These are phyloP conservation scores for Pseudoscleropodium purum DNA, from an alignment of 225 moss, liverwort and hornwort genomes.

Conservation along the genomic window DNA sequence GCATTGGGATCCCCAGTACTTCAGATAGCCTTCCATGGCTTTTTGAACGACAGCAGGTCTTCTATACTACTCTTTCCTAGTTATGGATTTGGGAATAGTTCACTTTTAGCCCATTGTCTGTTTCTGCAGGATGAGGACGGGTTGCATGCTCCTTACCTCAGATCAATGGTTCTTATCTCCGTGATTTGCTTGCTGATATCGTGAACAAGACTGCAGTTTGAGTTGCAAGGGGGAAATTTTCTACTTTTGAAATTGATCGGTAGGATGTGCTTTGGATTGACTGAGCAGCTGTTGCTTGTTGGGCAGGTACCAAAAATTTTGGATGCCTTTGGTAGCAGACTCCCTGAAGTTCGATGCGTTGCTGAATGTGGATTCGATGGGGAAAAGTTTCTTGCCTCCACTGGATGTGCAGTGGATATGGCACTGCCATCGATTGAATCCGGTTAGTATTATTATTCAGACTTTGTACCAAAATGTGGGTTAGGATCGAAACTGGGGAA, in stretches of 20 bases:
- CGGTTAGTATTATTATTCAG: conserved; percentile 17
- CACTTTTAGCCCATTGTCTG: neutral
- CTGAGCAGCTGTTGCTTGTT: neutral
- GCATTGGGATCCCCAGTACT: neutral
- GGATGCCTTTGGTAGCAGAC: conserved; percentile 70
- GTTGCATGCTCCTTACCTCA: neutral
- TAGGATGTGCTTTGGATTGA: neutral
- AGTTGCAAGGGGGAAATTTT: neutral
- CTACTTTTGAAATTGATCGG: neutral
- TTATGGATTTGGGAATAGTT: neutral
- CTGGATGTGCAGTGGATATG: conserved; percentile 81
- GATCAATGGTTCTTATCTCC: neutral
- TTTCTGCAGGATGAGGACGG: neutral
- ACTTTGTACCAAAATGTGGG: neutral
- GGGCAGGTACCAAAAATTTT: conserved; percentile 47
- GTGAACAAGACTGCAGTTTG: neutral
- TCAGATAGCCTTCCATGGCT: neutral
- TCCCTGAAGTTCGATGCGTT: conserved; percentile 15
- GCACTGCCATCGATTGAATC: conserved; percentile 78
- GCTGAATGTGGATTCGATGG: conserved; percentile 22
- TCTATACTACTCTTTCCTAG: neutral
- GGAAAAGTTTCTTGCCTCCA: conserved; percentile 54
- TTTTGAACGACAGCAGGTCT: neutral
- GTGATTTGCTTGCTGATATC: neutral
- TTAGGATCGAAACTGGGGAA: neutral